phyloP scores from a whole-genome alignment of 2,329 filamentous ascomycete species.

The Aspergillus fumigatus region DNA sequence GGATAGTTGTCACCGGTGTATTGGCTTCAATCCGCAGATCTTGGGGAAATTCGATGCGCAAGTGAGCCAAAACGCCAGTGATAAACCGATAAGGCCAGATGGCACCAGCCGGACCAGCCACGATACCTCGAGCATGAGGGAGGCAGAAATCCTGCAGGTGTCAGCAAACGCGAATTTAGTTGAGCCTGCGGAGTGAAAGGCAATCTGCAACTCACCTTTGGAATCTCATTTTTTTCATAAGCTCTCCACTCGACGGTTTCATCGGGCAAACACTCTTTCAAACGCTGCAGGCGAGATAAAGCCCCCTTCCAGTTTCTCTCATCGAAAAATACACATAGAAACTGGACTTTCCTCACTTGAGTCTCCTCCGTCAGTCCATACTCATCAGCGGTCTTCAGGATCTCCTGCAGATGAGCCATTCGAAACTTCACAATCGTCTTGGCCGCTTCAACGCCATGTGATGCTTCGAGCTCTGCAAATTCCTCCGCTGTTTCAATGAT shows the following conservation, averaged over 20 bases:
- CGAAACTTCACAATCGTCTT: slow-evolving; percentile 19
- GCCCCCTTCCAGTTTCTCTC: slow-evolving; percentile 20
- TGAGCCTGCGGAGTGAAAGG: not conserved
- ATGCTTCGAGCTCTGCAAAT: slow-evolving; percentile 15
- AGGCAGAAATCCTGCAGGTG: slow-evolving; percentile 19
- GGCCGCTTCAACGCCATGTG: slow-evolving; percentile 17
- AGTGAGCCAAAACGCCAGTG: slow-evolving; percentile 16
- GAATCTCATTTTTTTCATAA: slow-evolving; percentile 19
- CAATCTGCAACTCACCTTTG: slow-evolving; percentile 9
- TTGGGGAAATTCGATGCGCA: slow-evolving; percentile 30
- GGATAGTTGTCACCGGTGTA: slow-evolving; percentile 15
- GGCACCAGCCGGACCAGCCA: slow-evolving; percentile 25
- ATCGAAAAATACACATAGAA: slow-evolving; percentile 25
- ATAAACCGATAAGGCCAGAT: slow-evolving; percentile 33
- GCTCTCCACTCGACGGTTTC: slow-evolving; percentile 24
- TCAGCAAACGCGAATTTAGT: not conserved
- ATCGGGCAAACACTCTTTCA: slow-evolving; percentile 24
- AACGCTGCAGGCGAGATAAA: slow-evolving; percentile 14
- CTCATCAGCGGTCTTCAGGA: slow-evolving; percentile 17
- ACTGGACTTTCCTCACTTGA: slow-evolving; percentile 24
- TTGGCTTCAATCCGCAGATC: slow-evolving; percentile 22
- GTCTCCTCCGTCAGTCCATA: slow-evolving; percentile 16
- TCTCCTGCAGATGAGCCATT: slow-evolving; percentile 19
- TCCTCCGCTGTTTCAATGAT: slow-evolving; percentile 26
- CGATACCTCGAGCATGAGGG: slow-evolving; percentile 17